These are phyloP conservation scores for Beta vulgaris DNA, from an alignment of 148 eudicot species.

Conservation along the genomic window DNA sequence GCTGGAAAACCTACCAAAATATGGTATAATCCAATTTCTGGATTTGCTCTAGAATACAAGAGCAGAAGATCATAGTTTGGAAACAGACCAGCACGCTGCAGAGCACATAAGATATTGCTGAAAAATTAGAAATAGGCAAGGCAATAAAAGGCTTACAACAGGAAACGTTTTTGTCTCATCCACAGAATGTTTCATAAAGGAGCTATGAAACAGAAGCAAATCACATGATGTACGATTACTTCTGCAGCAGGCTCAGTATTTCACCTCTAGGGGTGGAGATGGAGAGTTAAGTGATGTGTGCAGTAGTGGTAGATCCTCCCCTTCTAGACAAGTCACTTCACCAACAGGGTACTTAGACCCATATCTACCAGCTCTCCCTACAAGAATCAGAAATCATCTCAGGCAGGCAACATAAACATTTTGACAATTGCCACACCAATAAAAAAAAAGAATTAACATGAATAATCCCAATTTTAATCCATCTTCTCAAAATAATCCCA, in stretches of 20 bases:
- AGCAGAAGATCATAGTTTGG: conserved; percentile 80
- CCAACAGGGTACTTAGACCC: conserved; percentile 84
- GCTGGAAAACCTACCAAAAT: conserved; percentile 59
- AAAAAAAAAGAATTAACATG: no score
- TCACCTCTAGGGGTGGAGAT: conserved; percentile 81
- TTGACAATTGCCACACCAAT: not conserved
- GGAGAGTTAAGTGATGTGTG: conserved; percentile 65
- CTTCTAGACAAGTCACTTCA: conserved; percentile 85
- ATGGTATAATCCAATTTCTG: conserved; percentile 48
- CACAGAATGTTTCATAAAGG: not conserved
- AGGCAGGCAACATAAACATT: not conserved
- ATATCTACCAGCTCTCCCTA: conserved; percentile 98
- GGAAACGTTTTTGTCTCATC: not conserved
- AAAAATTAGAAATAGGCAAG: not conserved
- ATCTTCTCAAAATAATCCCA: no score
- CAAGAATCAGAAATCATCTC: conserved; percentile 24
- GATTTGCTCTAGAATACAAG: conserved; percentile 74
- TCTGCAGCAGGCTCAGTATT: not conserved
- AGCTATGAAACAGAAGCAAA: not conserved
- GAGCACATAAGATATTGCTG: conserved; percentile 14
- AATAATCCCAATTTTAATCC: no score
- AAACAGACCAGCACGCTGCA: conserved; percentile 87
- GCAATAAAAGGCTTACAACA: not conserved
- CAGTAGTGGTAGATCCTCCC: conserved; percentile 71
- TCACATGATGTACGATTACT: not conserved